Conservation (phyloP, 371 early-diverging fungal genomes). For the Mortierella sp. region DNA sequence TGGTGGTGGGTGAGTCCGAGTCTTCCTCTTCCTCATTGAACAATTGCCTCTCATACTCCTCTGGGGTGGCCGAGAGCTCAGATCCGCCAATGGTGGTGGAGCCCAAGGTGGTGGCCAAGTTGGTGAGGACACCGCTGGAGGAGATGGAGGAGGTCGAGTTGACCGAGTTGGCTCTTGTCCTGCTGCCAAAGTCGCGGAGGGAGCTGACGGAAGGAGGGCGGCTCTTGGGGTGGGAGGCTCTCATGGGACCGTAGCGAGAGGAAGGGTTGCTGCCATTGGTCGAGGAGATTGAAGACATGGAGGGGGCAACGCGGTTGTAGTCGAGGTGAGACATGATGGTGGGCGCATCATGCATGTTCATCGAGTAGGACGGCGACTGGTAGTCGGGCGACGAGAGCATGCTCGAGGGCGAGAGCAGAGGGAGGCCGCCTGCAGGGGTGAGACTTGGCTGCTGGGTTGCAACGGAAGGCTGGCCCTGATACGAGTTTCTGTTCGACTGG, state of each 20-base stretch:
- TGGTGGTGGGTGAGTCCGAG: slow-evolving; percentile 39
- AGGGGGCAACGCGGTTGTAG: slow-evolving; percentile 20
- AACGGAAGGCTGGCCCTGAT: slow-evolving; percentile 25
- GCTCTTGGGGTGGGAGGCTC: slow-evolving; percentile 24
- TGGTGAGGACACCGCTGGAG: slow-evolving; percentile 31
- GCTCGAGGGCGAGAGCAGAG: slow-evolving; percentile 39
- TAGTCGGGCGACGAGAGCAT: slow-evolving; percentile 38
- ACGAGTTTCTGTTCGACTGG: slow-evolving; percentile 24
- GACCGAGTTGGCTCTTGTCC: slow-evolving; percentile 43
- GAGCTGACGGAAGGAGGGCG: slow-evolving; percentile 23
- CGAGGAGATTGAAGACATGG: slow-evolving; percentile 11
- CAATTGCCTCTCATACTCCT: slow-evolving; percentile 7
- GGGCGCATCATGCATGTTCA: slow-evolving; percentile 38
- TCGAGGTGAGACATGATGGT: slow-evolving; percentile 46
- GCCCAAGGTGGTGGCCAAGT: slow-evolving; percentile 24
- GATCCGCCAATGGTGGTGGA: slow-evolving; percentile 15
- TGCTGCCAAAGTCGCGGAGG: slow-evolving; percentile 31
- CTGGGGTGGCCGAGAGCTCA: background rate
- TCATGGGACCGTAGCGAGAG: slow-evolving; percentile 32
- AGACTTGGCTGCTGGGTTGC: slow-evolving; percentile 23
- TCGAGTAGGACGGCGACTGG: slow-evolving; percentile 25
- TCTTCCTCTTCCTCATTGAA: slow-evolving; percentile 37
- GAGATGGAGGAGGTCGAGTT: slow-evolving; percentile 46
- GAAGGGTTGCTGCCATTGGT: slow-evolving; percentile 3
- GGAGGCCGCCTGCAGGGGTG: slow-evolving; percentile 29